Percentiles rank a stretch among this genome's conserved stretches.
Evolutionary conservation across 305 asterid genomes (phyloP).

Genomic region (Fraxinus paxiana): DNA sequence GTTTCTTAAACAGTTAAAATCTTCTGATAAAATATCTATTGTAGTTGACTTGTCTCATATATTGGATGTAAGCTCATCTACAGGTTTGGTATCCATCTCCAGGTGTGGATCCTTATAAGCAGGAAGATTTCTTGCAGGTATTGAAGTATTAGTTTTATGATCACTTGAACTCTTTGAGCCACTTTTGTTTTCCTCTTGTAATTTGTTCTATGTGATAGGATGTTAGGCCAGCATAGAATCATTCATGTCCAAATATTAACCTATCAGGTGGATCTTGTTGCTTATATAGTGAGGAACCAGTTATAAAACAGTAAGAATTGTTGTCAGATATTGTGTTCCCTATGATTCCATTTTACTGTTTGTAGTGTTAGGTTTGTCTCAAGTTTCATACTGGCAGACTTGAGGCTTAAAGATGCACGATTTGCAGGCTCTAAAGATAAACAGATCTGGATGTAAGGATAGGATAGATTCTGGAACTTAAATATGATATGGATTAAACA

Average conservation of each 20-base stretch:
- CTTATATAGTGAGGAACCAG: neutral
- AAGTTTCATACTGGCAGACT: neutral
- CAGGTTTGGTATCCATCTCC: slow-evolving; percentile 99
- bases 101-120: slow-evolving; percentile 87
- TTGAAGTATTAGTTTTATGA: slow-evolving; percentile 1
- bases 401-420: neutral
- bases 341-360: neutral
- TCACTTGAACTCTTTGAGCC: slow-evolving; percentile 16
- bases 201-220: neutral
- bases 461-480: neutral
- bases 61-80: slow-evolving; percentile 45
- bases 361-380: neutral
- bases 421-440: neutral
- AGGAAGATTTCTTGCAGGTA: slow-evolving; percentile 99
- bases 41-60: slow-evolving; percentile 36
- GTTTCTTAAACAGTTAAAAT: slow-evolving; percentile 26
- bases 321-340: neutral
- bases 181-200: neutral
- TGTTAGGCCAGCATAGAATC: slow-evolving; percentile 6
- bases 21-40: slow-evolving; percentile 5
- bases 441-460: neutral
- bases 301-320: neutral
- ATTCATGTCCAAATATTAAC: slow-evolving; percentile 19
- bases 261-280: slow-evolving; percentile 14
- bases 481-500: neutral